Evolutionary conservation across 352 stramenopile species (phyloP), one percentile per base, ranked within the genome.

Genomic region (Phytophthora sansomeana): DNA sequence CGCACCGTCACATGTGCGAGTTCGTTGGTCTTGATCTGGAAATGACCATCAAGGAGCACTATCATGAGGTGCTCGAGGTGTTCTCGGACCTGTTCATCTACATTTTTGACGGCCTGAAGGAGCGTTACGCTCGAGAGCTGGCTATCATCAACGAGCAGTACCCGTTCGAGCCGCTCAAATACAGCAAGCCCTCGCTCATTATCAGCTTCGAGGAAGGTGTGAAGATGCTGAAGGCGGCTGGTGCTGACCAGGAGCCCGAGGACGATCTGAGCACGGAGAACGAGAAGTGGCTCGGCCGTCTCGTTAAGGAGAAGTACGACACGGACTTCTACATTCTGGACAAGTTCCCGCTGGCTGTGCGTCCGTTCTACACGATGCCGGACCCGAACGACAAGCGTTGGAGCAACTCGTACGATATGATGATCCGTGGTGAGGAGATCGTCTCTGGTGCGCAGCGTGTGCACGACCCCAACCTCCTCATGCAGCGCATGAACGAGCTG

Each of bases 261-360:
- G 90, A 95, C 21, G 90, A 96, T 42, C 50, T 96, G 57, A 98
- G 74, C 44, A 99, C 97, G 30, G 94, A 97, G 78, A 98, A 99
- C 75, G 98, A 99, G 78, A 99, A 99, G 83, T 97, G 92, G 68
- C 93, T 99, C 38, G 96, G 97, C 54, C 78, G 86, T 46, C 85
- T 98, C 41, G 95, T 99, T 14, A 96, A 97, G 74, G 93, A 97
- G 53, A 99, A 99, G 87, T 99, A 99, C 75, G 92, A 94, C 53
- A 99, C 97, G 61, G 98, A 99, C 82, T 99, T 99, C 75, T 99
- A 99, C 88, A 99, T 99, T 58, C 93, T 99, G 78, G 97, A 99
- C 92, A 99, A 99, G 87, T 99, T 99, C 86, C 98, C 98, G 30
- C 74, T 99, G n/a, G 72, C 87, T 24, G 96, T 99, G 65, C 92